Evolutionary conservation across 1,284 basidiomycete species (phyloP), one percentile per base, ranked within the genome.

Genomic region (Cryptococcus depauperatus): DNA sequence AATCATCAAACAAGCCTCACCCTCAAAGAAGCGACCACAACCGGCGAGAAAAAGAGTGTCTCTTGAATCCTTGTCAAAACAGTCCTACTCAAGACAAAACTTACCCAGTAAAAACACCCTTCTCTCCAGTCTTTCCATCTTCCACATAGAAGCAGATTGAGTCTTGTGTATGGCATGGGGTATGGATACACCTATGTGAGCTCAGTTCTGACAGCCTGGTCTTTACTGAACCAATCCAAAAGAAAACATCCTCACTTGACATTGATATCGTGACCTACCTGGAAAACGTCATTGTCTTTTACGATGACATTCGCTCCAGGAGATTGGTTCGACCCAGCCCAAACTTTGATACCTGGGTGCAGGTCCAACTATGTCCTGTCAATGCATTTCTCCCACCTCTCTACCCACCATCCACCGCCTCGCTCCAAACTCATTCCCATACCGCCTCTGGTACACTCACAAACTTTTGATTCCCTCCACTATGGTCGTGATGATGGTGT

Each of bases 121-220:
- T 68, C 58, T 75, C 61, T 34, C 82, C 80, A 0, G 81, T 78
- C 54, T 79, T 79, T 29, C 73, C 55, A 71, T 77, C 75, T 32
- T 84, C 84, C 45, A 84, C 76, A 66, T 84, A 79, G 74, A 83
- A 97, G 72, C 87, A 93, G 62, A 93, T 92, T 34, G 89, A 93
- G 70, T 97, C 93, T 64, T 89, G 87, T 1, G 93, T 97, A 68
- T 97, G 93, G 70, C 91, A 95, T 0, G 92, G 93, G 0, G 92
- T 98, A 11, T 86, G 83, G 16, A 91, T 71, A 68, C 84, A 86
- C 65, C 85, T 88, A 38, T 33, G 22, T 37, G 43, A 22, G 41
- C 29, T 4, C 13, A 10, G 18, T 11, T 23, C n/a, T 16, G 25
- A 40, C 27, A 44, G 32, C 28, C 35, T 23, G 26, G 19, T 14